phyloP scores from a whole-genome alignment of 2,329 filamentous ascomycete species.

The Aurifilum marmelostoma region DNA sequence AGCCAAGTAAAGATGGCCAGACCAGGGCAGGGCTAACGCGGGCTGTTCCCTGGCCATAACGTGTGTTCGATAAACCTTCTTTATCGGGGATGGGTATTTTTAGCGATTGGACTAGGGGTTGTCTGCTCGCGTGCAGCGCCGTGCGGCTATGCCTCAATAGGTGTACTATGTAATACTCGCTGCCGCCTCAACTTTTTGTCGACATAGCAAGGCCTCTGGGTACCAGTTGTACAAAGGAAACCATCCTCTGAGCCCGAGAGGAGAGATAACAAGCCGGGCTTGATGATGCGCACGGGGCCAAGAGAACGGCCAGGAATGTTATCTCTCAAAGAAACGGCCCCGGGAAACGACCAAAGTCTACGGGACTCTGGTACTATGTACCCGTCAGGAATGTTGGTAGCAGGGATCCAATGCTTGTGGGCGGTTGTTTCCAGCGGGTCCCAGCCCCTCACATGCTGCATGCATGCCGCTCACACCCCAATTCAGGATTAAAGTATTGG shows the following conservation, averaged over 20 bases:
- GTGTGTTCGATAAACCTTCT: not conserved
- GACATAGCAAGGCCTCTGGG: not conserved
- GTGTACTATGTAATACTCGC: not conserved
- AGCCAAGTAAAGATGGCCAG: not conserved
- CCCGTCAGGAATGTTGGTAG: not conserved
- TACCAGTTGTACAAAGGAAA: fast-evolving
- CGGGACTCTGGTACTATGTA: no score
- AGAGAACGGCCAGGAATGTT: no score
- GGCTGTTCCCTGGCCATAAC: not conserved
- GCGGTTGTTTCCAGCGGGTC: not conserved
- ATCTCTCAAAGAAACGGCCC: not conserved
- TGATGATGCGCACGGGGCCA: not conserved
- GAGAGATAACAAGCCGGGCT: not conserved
- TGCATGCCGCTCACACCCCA: not conserved
- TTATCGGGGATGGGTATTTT: not conserved
- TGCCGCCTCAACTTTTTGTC: not conserved
- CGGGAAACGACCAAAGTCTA: not conserved
- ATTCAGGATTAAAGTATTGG: not conserved
- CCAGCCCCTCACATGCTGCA: no score
- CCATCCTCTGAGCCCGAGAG: not conserved
- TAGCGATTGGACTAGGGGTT: not conserved
- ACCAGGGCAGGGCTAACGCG: not conserved
- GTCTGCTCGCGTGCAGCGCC: not conserved
- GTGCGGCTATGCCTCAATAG: not conserved
- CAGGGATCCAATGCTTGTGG: not conserved